These are phyloP conservation scores for Saccharomycodes ludwigii DNA, from an alignment of 805 yeast species.

Conservation along the genomic window DNA sequence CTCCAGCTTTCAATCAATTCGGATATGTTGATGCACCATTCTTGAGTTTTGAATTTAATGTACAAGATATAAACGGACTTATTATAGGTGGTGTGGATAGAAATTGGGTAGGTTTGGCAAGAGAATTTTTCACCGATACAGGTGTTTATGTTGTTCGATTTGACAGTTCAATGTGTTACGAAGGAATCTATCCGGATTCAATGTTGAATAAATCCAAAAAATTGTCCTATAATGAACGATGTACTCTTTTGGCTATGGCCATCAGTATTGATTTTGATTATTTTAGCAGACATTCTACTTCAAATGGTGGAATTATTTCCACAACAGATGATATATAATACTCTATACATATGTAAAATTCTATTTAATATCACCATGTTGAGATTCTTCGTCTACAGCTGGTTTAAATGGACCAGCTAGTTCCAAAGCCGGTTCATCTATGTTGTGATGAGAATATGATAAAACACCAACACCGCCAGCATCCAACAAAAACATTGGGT, in stretches of 20 bases:
- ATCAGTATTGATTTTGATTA: constrained; percentile 92
- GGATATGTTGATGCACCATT: constrained; percentile 84
- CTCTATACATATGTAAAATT: neutral
- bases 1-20: constrained; percentile 48
- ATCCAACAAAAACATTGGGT: constrained; percentile 77
- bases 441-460: constrained; percentile 75
- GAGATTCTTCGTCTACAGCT: constrained; percentile 47
- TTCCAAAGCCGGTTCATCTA: constrained; percentile 77
- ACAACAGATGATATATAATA: neutral
- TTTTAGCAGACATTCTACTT: constrained; percentile 81
- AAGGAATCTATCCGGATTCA: constrained; percentile 34
- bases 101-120: constrained; percentile 89
- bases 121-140: constrained; percentile 89
- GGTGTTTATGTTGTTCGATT: constrained; percentile 82
- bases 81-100: constrained; percentile 73
- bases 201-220: constrained; percentile 21
- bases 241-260: constrained; percentile 76
- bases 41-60: constrained; percentile 77
- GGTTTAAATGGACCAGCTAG: constrained; percentile 75
- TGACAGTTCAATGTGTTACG: constrained; percentile 55
- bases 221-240: constrained; percentile 70
- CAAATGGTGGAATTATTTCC: constrained; percentile 30
- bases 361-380: constrained; percentile 14
- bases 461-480: constrained; percentile 94
- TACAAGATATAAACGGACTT: constrained; percentile 41